Conservation (phyloP, 768 basidiomycete genomes). For the Cyclocybe cylindracea region DNA sequence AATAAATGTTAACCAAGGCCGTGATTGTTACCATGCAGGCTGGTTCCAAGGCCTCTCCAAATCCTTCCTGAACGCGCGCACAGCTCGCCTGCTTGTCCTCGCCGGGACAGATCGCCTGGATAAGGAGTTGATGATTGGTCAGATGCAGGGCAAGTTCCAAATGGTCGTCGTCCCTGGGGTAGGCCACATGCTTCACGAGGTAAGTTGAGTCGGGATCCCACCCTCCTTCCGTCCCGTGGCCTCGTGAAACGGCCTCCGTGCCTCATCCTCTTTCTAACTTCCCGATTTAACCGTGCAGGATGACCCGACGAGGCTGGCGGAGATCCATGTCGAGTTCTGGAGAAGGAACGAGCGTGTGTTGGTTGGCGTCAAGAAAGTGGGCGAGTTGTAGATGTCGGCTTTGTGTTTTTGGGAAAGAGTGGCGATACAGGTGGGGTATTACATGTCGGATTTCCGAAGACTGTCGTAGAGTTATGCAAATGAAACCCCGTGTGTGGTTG, state of each 20-base stretch:
- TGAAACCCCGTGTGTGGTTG: too few species aligned
- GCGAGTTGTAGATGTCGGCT: constrained; percentile 35
- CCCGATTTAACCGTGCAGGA: constrained; percentile 53
- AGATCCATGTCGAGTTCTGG: constrained; percentile 89
- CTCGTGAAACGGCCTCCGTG: not conserved
- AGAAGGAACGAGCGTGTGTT: constrained; percentile 77
- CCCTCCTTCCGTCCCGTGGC: not conserved
- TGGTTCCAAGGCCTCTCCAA: constrained; percentile 88
- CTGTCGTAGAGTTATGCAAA: too few species aligned
- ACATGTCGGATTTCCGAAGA: not conserved
- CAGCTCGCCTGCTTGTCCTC: constrained; percentile 85
- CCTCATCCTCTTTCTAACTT: not conserved
- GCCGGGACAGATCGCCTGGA: constrained; percentile 95
- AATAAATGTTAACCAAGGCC: too few species aligned
- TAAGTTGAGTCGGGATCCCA: constrained; percentile 31
- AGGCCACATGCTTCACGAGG: constrained; percentile 96
- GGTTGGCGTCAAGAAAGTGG: constrained; percentile 60
- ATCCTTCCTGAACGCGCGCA: constrained; percentile 74
- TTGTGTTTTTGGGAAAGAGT: not conserved
- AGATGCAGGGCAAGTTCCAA: constrained; percentile 97
- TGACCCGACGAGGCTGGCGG: constrained; percentile 78
- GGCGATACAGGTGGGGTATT: not conserved
- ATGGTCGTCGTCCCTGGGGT: constrained; percentile 83
- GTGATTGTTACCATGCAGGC: constrained; percentile 42
- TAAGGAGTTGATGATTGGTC: constrained; percentile 91